Evolutionary conservation across 495 filamentous ascomycete genomes (phyloP).

Genomic region (Penicillium pulvis): DNA sequence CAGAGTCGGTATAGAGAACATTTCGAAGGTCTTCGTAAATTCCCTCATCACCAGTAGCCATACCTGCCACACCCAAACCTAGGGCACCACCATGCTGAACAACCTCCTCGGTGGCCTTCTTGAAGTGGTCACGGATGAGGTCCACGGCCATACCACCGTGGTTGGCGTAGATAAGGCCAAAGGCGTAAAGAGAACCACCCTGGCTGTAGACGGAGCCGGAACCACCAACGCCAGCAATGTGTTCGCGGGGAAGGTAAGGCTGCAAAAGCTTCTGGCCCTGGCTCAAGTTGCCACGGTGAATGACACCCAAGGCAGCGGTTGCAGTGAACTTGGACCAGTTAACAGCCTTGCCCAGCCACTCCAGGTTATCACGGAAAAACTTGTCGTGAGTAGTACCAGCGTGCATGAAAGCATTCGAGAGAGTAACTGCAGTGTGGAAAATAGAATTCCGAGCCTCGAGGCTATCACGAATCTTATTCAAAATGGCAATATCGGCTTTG

Average conservation of each 20-base stretch:
- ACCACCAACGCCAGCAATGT: conserved; percentile 58
- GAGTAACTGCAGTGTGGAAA: conserved; percentile 94
- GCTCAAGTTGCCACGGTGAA: conserved; percentile 90
- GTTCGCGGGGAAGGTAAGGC: conserved; percentile 85
- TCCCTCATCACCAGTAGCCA: conserved; percentile 88
- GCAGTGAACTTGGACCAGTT: conserved; percentile 99
- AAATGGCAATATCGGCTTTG: conserved; percentile 79
- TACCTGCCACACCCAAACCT: conserved; percentile 93
- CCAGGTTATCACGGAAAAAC: conserved; percentile 96
- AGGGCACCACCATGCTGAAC: conserved; percentile 96
- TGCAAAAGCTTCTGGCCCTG: conserved; percentile 92
- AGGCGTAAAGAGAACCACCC: conserved; percentile 91
- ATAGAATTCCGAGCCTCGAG: conserved; percentile 96
- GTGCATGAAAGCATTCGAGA: conserved; percentile 99
- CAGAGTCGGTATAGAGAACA: conserved; percentile 88
- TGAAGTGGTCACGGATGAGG: conserved; percentile 85
- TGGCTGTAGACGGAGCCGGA: conserved; percentile 90
- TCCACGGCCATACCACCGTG: conserved; percentile 92
- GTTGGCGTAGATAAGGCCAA: conserved; percentile 96
- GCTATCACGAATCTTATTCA: conserved; percentile 95
- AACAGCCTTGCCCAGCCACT: conserved; percentile 97
- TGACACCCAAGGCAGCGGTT: conserved; percentile 93
- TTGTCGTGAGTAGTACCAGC: conserved; percentile 97
- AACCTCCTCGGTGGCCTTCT: conserved; percentile 84
- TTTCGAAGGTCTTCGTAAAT: conserved; percentile 90